Percentiles rank a stretch among this genome's conserved stretches.
phyloP scores from a whole-genome alignment of 371 early-diverging fungal genomes.

The Batkoa obscura region DNA sequence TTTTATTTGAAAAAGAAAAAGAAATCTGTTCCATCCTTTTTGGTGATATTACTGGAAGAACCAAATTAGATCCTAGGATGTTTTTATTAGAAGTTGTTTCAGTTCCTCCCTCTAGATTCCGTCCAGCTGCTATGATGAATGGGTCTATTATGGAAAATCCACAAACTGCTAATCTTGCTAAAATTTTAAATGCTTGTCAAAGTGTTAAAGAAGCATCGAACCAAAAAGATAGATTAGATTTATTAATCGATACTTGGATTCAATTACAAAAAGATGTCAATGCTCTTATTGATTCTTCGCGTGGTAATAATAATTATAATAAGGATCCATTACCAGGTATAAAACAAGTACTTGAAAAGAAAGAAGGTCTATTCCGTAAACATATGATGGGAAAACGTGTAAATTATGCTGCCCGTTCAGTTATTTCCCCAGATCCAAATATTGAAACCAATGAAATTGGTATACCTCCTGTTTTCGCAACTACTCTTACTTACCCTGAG shows the following conservation, averaged over 20 bases:
- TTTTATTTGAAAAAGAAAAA: slow-evolving; percentile 57
- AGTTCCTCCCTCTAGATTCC: slow-evolving; percentile 91
- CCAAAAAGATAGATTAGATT: slow-evolving; percentile 20
- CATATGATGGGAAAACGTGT: slow-evolving; percentile 99
- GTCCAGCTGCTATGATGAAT: slow-evolving; percentile 80
- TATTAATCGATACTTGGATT: slow-evolving; percentile 51
- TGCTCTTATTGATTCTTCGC: slow-evolving; percentile 82
- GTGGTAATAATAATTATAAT: slow-evolving; percentile 23
- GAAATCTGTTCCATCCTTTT: slow-evolving; percentile 54
- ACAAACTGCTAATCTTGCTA: slow-evolving; percentile 72
- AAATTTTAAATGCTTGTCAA: slow-evolving; percentile 58
- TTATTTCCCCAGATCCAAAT: slow-evolving; percentile 98
- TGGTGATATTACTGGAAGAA: slow-evolving; percentile 21
- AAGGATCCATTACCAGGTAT: slow-evolving; percentile 62
- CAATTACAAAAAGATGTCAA: slow-evolving; percentile 79
- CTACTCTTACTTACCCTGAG: slow-evolving; percentile 94
- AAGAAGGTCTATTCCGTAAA: slow-evolving; percentile 98
- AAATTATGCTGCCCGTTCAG: slow-evolving; percentile 97
- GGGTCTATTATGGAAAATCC: slow-evolving; percentile 86
- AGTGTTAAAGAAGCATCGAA: slow-evolving; percentile 17
- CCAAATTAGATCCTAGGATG: slow-evolving; percentile 39
- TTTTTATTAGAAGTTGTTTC: slow-evolving; percentile 92
- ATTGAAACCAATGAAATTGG: slow-evolving; percentile 98
- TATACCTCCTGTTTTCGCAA: slow-evolving; percentile 95
- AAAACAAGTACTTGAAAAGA: slow-evolving; percentile 97